phyloP scores from a whole-genome alignment of 306 rosid genomes.

The Gastrolobium bilobum region DNA sequence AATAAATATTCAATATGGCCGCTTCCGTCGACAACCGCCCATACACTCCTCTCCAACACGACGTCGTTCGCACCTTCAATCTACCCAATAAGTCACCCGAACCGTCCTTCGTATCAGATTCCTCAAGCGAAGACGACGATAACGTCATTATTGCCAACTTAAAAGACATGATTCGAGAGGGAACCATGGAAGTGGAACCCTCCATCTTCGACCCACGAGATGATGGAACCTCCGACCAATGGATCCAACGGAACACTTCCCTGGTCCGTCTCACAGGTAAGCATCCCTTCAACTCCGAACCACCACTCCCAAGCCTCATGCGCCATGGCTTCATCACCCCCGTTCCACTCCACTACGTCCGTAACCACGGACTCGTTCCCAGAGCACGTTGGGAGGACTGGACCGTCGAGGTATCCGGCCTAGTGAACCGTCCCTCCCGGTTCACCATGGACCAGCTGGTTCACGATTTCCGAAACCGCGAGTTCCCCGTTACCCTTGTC shows the following conservation, averaged over 20 bases:
- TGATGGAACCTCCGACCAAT: conserved; percentile 73
- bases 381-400: conserved; percentile 68
- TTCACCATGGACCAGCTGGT: conserved; percentile 76
- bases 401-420: conserved; percentile 76
- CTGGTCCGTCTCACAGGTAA: conserved; percentile 84
- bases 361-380: conserved; percentile 82
- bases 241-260: conserved; percentile 74
- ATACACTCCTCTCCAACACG: neutral
- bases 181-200: conserved; percentile 60
- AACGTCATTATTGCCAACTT: neutral
- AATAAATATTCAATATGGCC: conserved; percentile 60
- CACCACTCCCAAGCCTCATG: conserved; percentile 76
- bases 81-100: conserved; percentile 1
- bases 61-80: neutral
- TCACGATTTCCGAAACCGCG: conserved; percentile 61
- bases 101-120: neutral
- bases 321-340: conserved; percentile 89
- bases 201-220: conserved; percentile 68
- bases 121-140: conserved; percentile 60
- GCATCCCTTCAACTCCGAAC: conserved; percentile 83
- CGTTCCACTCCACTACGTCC: conserved; percentile 82
- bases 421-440: conserved; percentile 59
- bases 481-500: conserved; percentile 68
- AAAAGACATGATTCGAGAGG: conserved; percentile 50
- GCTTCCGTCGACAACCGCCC: conserved; percentile 73